Percentiles rank a stretch among this genome's conserved stretches.
These are phyloP conservation scores for Saksenaea vasiformis DNA, from an alignment of 371 early-diverging fungal genomes.

Conservation along the genomic window DNA sequence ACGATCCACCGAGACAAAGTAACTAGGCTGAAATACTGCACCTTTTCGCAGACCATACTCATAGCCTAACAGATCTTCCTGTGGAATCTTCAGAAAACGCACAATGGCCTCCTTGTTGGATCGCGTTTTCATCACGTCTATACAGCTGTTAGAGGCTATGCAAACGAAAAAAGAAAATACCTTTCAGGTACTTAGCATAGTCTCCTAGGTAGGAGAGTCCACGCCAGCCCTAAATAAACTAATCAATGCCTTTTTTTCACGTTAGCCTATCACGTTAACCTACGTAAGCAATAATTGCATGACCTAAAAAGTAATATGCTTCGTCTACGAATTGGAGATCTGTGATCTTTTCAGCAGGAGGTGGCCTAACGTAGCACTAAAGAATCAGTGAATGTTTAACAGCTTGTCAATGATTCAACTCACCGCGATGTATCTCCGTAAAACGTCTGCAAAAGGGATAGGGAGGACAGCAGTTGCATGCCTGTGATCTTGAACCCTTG, in stretches of 20 bases:
- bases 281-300: slow-evolving; percentile 56
- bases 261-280: slow-evolving; percentile 2
- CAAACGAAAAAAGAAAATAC: slow-evolving; percentile 9
- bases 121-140: slow-evolving; percentile 68
- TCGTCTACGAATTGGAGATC: slow-evolving; percentile 47
- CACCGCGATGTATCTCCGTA: slow-evolving; percentile 57
- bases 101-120: slow-evolving; percentile 71
- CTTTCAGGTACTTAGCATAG: slow-evolving; percentile 40
- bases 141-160: slow-evolving; percentile 18
- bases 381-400: background rate
- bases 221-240: slow-evolving; percentile 37
- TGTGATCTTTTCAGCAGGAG: slow-evolving; percentile 41
- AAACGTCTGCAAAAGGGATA: slow-evolving; percentile 65
- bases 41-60: slow-evolving; percentile 68
- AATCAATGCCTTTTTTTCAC: background rate
- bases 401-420: slow-evolving; percentile 10
- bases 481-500: slow-evolving; percentile 80
- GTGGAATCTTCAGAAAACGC: slow-evolving; percentile 64
- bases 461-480: slow-evolving; percentile 68
- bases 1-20: slow-evolving; percentile 73
- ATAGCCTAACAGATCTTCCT: slow-evolving; percentile 73
- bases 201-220: slow-evolving; percentile 41
- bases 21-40: slow-evolving; percentile 75
- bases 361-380: slow-evolving; percentile 23
- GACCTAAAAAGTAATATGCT: slow-evolving; percentile 47